phyloP scores from a whole-genome alignment of 768 basidiomycete species.

The Steccherinum ochraceum region DNA sequence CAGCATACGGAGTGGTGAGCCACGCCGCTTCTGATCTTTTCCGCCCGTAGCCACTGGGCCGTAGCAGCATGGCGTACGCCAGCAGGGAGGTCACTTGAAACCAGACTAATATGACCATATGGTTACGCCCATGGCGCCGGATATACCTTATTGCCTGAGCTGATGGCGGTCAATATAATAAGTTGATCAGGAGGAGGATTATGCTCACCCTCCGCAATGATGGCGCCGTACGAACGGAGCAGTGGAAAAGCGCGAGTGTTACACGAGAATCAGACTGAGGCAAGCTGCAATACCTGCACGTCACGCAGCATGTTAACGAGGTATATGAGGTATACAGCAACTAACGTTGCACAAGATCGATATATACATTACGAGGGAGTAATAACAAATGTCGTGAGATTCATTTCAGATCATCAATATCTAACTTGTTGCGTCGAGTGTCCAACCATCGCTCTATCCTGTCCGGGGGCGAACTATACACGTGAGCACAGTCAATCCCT shows the following conservation, averaged over 20 bases:
- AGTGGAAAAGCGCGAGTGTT: no score
- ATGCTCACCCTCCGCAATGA: no score
- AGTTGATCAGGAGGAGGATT: neutral
- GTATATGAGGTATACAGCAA: no score
- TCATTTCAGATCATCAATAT: neutral
- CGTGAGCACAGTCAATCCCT: neutral
- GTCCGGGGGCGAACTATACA: conserved; percentile 30
- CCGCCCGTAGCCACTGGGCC: neutral
- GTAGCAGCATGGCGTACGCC: neutral
- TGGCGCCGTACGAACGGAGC: no score
- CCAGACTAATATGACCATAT: neutral
- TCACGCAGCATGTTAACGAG: no score
- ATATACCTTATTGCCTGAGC: neutral
- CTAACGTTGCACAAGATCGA: neutral
- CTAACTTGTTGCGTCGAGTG: conserved; percentile 1
- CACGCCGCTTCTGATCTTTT: no score
- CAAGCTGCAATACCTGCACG: no score
- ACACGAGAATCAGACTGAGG: no score
- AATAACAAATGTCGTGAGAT: neutral
- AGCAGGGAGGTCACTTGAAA: neutral
- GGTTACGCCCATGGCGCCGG: neutral
- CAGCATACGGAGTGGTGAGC: no score
- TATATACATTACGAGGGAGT: neutral
- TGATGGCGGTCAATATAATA: neutral
- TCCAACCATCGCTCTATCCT: conserved; percentile 26